Base-by-base conservation (phyloP, 1,284 basidiomycete genomes). In the Sphaerobolus stellatus region DNA sequence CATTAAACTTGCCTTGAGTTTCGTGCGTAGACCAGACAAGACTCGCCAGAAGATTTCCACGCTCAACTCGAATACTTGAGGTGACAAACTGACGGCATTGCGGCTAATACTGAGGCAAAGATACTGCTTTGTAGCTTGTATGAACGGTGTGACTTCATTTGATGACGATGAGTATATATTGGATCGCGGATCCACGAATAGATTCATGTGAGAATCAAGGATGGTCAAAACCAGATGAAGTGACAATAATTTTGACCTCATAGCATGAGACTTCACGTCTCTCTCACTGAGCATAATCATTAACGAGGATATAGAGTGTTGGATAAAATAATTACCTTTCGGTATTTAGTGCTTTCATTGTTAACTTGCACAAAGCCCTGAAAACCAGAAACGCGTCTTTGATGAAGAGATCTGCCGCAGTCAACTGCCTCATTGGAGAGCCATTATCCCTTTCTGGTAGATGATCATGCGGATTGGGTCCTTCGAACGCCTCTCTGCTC, bases 41-140 rank as follows among this genome's bases (percentile, higher is more conserved):
- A 98, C 90, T 62, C 92, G 85, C 94, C 96, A 99, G 71, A 99
- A 99, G 62, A 99, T 98, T 74, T 99, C 97, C 53, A 98, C 95
- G 64, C 92, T 93, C 50, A 96, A 86, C 69, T 99, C 98, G 69
- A 99, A 99, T 20, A 99, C 95, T 70, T 97, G 95, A 18, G 90
- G 89, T 20, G 99, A 92, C 7, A 94, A 87, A 67, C 92, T 95
- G 59, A 98, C 90, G 47, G 96, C 96, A 69, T 99, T 99, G 48
- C 97, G 83, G 64, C 93, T 97, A 63, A 99, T 74, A 60, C 88
- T 90, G 60, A 98, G 75, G 71, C 96, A 98, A 55, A 99, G 81
- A 71, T 97, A 97, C 68, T 97, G 94, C 67, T 93, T 97, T 59
- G 94, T 84, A 16, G 93, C 93, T 67, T 96, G 92, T 49, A 92